Conservation (phyloP, 2,329 filamentous ascomycete genomes). For the Talaromyces sp. region DNA sequence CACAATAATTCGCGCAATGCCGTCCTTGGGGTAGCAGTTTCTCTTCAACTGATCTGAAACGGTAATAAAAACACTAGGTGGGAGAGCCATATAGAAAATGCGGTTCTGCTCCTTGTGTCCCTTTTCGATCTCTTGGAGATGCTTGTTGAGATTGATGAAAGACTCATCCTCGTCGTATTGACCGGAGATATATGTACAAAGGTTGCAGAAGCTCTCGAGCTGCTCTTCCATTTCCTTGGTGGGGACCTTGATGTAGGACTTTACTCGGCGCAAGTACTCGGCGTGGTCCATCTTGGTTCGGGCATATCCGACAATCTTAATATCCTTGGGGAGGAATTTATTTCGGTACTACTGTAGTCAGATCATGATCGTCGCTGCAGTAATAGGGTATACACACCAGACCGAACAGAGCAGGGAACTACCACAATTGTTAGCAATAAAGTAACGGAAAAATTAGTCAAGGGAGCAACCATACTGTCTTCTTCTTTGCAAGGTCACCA, state of each 20-base stretch:
- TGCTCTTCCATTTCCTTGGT: constrained; percentile 97
- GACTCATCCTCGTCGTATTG: constrained; percentile 98
- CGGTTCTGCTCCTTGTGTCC: constrained; percentile 79
- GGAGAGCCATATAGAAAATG: constrained; percentile 98
- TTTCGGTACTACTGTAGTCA: constrained; percentile 74
- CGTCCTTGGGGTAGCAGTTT: constrained; percentile 89
- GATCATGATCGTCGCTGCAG: not conserved
- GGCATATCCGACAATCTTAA: constrained; percentile 97
- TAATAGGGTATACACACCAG: constrained; percentile 64
- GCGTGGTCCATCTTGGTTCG: constrained; percentile 98
- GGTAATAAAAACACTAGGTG: constrained; percentile 95
- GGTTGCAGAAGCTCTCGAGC: constrained; percentile 78
- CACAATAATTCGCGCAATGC: constrained; percentile 93
- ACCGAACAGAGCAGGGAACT: constrained; percentile 97
- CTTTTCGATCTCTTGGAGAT: constrained; percentile 80
- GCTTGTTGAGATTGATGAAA: constrained; percentile 78
- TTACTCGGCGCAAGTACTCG: constrained; percentile 90
- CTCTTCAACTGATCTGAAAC: constrained; percentile 96
- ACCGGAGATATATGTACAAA: constrained; percentile 93
- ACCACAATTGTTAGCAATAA: constrained; percentile 16
- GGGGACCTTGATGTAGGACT: constrained; percentile 97
- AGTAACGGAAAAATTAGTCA: constrained; percentile 17
- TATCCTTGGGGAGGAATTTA: constrained; percentile 94
- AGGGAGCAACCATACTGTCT: constrained; percentile 66
- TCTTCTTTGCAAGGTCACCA: constrained; percentile 98